Percentiles rank a stretch among this genome's conserved stretches.
These are phyloP conservation scores for Cyathus olla DNA, from an alignment of 1,284 basidiomycete genomes.

Conservation along the genomic window DNA sequence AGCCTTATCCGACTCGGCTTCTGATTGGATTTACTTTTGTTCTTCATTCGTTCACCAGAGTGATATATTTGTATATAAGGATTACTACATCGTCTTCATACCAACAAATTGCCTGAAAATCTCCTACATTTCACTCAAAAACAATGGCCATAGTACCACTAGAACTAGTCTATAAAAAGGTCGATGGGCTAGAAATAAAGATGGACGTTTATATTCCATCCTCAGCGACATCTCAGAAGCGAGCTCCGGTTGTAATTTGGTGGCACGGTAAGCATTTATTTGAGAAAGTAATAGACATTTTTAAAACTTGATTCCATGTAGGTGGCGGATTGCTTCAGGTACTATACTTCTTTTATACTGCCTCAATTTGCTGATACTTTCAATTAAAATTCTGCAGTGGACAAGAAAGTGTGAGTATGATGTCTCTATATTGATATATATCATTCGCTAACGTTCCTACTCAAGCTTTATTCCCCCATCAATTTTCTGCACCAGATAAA, in stretches of 20 bases:
- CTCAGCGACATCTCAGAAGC: background rate
- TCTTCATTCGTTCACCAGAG: too few relatives aligned
- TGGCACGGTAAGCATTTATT: background rate
- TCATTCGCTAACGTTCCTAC: too few relatives aligned
- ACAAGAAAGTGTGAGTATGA: background rate
- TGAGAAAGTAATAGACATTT: background rate
- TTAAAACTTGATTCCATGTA: background rate
- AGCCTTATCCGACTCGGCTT: too few relatives aligned
- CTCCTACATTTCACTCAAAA: too few relatives aligned
- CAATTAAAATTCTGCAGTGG: background rate
- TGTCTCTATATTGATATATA: background rate
- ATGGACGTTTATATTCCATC: background rate
- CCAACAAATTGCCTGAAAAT: too few relatives aligned
- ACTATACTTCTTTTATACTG: background rate
- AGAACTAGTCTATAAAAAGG: background rate
- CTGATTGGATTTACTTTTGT: too few relatives aligned
- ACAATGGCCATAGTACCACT: background rate
- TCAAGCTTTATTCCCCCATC: background rate
- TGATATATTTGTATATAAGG: too few relatives aligned
- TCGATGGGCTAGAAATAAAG: background rate
- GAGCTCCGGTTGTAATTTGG: background rate
- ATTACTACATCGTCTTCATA: too few relatives aligned
- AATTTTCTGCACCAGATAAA: background rate
- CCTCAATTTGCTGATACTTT: background rate
- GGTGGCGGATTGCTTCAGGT: background rate